Conservation (phyloP, 139 green algal genomes). For the Coelastrella sp. region DNA sequence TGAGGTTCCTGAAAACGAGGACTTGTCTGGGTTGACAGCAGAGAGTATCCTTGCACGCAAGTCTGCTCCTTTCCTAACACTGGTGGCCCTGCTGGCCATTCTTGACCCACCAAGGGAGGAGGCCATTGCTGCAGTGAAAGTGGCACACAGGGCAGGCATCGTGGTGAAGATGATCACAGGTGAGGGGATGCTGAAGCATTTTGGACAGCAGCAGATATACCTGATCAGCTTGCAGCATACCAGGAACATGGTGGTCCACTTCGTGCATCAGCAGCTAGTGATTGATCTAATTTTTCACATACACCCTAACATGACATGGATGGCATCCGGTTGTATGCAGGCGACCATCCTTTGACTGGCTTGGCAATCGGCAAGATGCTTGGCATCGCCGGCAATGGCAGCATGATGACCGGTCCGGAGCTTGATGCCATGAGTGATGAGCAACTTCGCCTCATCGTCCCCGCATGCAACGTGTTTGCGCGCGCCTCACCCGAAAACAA, state of each 20-base stretch:
- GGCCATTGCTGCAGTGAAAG: slow-evolving; percentile 52
- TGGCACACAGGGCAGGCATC: slow-evolving; percentile 57
- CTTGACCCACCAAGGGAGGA: slow-evolving; percentile 58
- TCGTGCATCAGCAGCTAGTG: no score
- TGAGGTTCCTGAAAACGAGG: slow-evolving; percentile 23
- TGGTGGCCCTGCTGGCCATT: slow-evolving; percentile 50
- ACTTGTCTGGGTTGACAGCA: neutral
- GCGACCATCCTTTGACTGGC: slow-evolving; percentile 44
- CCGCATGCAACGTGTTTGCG: slow-evolving; percentile 70
- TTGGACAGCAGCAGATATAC: no score
- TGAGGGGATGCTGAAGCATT: slow-evolving; percentile 15
- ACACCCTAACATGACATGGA: no score
- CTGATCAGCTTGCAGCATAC: no score
- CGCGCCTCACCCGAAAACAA: slow-evolving; percentile 76
- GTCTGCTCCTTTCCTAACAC: slow-evolving; percentile 37
- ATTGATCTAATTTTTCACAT: no score
- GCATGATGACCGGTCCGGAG: slow-evolving; percentile 41
- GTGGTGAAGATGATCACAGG: slow-evolving; percentile 65
- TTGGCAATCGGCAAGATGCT: slow-evolving; percentile 49
- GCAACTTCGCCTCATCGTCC: slow-evolving; percentile 43
- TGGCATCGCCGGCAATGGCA: slow-evolving; percentile 39
- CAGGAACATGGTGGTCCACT: no score
- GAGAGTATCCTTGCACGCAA: neutral
- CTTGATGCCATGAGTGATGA: slow-evolving; percentile 62
- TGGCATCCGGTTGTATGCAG: no score